Evolutionary conservation across 2,329 filamentous ascomycete species (phyloP).

Genomic region (Colletotrichum chlorophyti): DNA sequence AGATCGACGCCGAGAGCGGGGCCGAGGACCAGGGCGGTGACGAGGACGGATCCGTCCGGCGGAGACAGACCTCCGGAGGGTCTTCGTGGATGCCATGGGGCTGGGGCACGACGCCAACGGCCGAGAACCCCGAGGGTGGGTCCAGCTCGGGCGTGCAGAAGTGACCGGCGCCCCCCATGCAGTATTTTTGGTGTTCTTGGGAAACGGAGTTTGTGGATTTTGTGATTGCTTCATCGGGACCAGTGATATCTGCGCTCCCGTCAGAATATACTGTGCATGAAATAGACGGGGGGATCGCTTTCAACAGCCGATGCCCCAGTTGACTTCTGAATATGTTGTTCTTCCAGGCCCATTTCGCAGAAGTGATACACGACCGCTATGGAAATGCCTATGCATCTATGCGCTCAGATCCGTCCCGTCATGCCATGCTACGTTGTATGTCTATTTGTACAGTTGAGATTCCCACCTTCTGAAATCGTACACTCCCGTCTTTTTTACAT

Average conservation of each 20-base stretch:
- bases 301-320: background rate
- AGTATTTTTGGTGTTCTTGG: slow-evolving; percentile 1
- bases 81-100: slow-evolving; percentile 58
- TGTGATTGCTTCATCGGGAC: slow-evolving; percentile 21
- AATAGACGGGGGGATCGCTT: slow-evolving; percentile 16
- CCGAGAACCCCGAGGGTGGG: slow-evolving; percentile 32
- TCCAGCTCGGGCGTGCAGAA: slow-evolving; percentile 48
- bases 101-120: slow-evolving; percentile 39
- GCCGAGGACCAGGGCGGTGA: slow-evolving; percentile 46
- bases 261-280: background rate
- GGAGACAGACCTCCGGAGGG: slow-evolving; percentile 37
- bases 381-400: slow-evolving; percentile 7
- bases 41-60: slow-evolving; percentile 49
- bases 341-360: background rate
- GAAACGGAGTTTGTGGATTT: slow-evolving; percentile 34
- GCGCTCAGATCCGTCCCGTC: background rate
- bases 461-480: background rate
- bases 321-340: no score
- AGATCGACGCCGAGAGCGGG: slow-evolving; percentile 79
- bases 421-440: background rate
- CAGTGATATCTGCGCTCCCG: slow-evolving; percentile 21
- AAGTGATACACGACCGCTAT: background rate
- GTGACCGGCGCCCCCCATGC: slow-evolving; percentile 19
- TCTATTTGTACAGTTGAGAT: slow-evolving; percentile 3
- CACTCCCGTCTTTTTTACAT: background rate